phyloP scores from a whole-genome alignment of 1,284 basidiomycete genomes.

The Xerocomus nothofagi region DNA sequence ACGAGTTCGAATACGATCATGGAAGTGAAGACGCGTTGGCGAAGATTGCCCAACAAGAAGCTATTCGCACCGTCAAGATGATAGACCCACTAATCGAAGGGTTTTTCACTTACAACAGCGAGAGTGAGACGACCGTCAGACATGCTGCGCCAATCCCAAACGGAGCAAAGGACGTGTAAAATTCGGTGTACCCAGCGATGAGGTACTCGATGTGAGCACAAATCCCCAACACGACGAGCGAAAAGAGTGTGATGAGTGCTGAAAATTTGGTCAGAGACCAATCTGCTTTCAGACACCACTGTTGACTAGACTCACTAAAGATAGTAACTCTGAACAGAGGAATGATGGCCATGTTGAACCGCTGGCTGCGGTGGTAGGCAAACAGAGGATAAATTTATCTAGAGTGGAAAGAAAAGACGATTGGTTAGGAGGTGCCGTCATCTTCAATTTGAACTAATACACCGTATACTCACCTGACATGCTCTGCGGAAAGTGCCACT shows the following conservation, averaged over 20 bases:
- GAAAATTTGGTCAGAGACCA: background rate
- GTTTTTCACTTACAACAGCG: conserved; percentile 22
- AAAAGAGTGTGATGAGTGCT: conserved; percentile 19
- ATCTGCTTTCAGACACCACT: background rate
- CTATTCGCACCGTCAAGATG: conserved; percentile 12
- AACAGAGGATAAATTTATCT: background rate
- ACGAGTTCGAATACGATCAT: conserved; percentile 25
- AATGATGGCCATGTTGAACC: conserved; percentile 27
- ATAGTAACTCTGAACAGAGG: conserved; percentile 21
- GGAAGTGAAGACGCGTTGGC: conserved; percentile 17
- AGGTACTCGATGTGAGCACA: conserved; percentile 19
- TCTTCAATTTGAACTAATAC: background rate
- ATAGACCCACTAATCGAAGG: background rate
- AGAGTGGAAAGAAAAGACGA: conserved; percentile 1
- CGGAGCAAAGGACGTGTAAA: conserved; percentile 13
- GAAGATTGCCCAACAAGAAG: conserved; percentile 13
- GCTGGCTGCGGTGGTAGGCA: background rate
- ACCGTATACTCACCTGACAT: background rate
- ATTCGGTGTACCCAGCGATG: background rate
- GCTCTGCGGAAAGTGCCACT: background rate
- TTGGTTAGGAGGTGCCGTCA: background rate
- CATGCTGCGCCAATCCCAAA: conserved; percentile 16
- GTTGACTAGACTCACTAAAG: conserved; percentile 26
- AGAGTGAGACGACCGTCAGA: conserved; percentile 24
- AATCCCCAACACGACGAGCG: conserved; percentile 25